Conservation (phyloP, 352 stramenopile species). For the Hyaloperonospora arabidopsidis region DNA sequence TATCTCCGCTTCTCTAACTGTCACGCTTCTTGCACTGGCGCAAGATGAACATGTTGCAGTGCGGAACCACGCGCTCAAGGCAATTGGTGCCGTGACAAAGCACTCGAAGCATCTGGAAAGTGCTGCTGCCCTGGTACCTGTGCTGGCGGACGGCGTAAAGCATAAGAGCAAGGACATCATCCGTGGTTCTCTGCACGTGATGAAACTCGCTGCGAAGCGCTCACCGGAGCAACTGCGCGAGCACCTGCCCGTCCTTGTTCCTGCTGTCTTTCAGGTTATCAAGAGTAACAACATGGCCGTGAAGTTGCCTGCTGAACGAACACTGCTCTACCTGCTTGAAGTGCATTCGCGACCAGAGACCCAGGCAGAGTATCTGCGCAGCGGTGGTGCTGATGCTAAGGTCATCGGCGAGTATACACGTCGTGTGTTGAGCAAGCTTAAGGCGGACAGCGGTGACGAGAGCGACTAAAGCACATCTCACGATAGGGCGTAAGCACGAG, state of each 20-base stretch:
- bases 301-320: slow-evolving; percentile 80
- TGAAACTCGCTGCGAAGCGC: slow-evolving; percentile 66
- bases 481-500: neutral
- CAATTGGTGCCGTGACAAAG: slow-evolving; percentile 54
- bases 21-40: slow-evolving; percentile 37
- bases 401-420: slow-evolving; percentile 83
- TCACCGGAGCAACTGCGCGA: slow-evolving; percentile 46
- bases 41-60: slow-evolving; percentile 64
- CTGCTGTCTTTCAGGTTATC: slow-evolving; percentile 74
- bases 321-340: slow-evolving; percentile 83
- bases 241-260: slow-evolving; percentile 57
- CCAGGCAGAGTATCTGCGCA: slow-evolving; percentile 60
- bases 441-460: slow-evolving; percentile 77
- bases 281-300: slow-evolving; percentile 86
- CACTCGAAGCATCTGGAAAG: slow-evolving; percentile 26
- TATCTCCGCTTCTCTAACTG: slow-evolving; percentile 20
- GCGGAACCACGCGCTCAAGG: slow-evolving; percentile 43
- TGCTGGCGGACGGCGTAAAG: slow-evolving; percentile 52
- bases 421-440: slow-evolving; percentile 82
- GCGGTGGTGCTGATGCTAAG: slow-evolving; percentile 57
- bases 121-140: slow-evolving; percentile 35
- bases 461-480: slow-evolving; percentile 40
- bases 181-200: slow-evolving; percentile 60
- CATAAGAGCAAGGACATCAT: slow-evolving; percentile 79
- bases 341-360: slow-evolving; percentile 76